These are phyloP conservation scores for Bisporella sp. DNA, from an alignment of 2,329 filamentous ascomycete species.

Conservation along the genomic window DNA sequence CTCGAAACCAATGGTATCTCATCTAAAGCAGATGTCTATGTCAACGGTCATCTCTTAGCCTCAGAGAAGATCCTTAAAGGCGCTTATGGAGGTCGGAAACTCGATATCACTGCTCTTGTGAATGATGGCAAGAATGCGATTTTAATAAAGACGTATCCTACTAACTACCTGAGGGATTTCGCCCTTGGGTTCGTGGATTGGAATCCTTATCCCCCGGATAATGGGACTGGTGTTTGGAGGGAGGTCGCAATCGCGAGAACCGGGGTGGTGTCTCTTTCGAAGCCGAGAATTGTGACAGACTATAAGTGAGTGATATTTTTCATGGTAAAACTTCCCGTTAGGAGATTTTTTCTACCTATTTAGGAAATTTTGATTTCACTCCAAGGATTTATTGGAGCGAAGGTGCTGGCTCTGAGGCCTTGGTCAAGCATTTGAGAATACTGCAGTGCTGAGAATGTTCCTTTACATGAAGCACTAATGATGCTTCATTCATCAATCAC, in stretches of 20 bases:
- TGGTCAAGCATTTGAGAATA: no score
- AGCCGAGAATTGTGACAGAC: neutral
- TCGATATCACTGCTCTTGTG: neutral
- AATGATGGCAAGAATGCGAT: neutral
- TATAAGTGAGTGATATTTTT: neutral
- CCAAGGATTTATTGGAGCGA: no score
- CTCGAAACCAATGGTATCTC: neutral
- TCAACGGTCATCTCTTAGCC: neutral
- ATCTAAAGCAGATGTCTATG: neutral
- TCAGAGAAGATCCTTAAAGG: neutral
- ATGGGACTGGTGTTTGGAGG: neutral
- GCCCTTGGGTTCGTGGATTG: neutral
- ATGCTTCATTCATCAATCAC: no score
- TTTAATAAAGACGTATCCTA: neutral
- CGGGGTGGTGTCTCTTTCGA: neutral
- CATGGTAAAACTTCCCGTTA: neutral
- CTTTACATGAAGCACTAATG: neutral
- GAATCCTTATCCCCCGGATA: neutral
- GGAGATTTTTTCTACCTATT: no score
- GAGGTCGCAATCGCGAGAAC: neutral
- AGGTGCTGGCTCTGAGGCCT: no score
- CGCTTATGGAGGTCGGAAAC: neutral
- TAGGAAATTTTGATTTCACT: no score
- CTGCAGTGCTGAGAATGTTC: no score
- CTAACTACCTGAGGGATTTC: neutral